Conservation (phyloP, 805 yeast genomes). For the Myxozyma sirexii region DNA sequence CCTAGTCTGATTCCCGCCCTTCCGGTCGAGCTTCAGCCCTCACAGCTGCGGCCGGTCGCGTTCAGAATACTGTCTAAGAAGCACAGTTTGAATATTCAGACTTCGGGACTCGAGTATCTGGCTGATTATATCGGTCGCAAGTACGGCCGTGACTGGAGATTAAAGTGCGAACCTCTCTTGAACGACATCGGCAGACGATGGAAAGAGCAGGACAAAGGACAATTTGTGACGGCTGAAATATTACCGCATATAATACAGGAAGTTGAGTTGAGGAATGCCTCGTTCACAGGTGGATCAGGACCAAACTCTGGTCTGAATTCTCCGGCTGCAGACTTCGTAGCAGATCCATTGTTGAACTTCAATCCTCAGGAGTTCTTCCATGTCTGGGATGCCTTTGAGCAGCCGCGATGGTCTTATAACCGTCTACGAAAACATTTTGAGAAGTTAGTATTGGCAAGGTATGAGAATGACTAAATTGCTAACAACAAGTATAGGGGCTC, state of each 20-base stretch:
- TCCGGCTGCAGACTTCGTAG: conserved; percentile 7
- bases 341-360: conserved; percentile 33
- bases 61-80: conserved; percentile 88
- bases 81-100: conserved; percentile 85
- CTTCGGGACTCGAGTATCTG: conserved; percentile 73
- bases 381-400: conserved; percentile 63
- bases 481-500: conserved; percentile 13
- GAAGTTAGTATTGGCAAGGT: background rate
- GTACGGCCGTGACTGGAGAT: conserved; percentile 87
- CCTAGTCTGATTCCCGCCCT: conserved; percentile 41
- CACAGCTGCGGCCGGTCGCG: conserved; percentile 87
- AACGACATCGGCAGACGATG: conserved; percentile 80
- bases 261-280: conserved; percentile 43
- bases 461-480: background rate
- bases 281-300: conserved; percentile 19
- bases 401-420: conserved; percentile 68
- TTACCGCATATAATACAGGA: conserved; percentile 67
- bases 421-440: conserved; percentile 47
- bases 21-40: conserved; percentile 77
- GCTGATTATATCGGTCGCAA: conserved; percentile 74
- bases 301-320: conserved; percentile 1
- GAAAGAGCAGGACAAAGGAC: conserved; percentile 87
- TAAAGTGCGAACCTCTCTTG: conserved; percentile 61
- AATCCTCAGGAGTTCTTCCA: conserved; percentile 58
- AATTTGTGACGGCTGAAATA: conserved; percentile 79